Percentiles rank a stretch among this genome's conserved stretches.
phyloP scores from a whole-genome alignment of 1,284 basidiomycete species.

The Marasmius sp. region DNA sequence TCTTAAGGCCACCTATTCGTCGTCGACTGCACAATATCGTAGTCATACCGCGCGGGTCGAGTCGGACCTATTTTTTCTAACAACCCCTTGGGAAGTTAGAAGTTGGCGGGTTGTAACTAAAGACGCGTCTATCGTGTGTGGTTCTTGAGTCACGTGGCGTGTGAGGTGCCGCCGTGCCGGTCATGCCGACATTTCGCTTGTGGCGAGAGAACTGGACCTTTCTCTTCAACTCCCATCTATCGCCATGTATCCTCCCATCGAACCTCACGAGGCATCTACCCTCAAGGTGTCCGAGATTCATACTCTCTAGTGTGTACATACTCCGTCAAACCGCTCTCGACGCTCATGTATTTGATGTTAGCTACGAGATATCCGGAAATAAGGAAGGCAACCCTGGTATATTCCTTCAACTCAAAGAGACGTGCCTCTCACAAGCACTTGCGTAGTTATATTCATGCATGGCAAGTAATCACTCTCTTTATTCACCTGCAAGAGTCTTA shows the following conservation, averaged over 20 bases:
- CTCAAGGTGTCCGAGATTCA: constrained; percentile 79
- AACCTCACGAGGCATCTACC: constrained; percentile 64
- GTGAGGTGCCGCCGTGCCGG: no score
- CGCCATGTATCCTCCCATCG: constrained; percentile 56
- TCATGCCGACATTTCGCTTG: no score
- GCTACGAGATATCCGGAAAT: constrained; percentile 82
- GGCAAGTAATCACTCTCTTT: constrained; percentile 37
- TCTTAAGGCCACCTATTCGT: no score
- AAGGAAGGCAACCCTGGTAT: constrained; percentile 72
- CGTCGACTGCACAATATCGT: no score
- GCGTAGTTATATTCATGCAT: constrained; percentile 78
- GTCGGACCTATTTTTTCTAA: no score
- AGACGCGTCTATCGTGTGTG: no score
- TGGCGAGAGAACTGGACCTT: no score
- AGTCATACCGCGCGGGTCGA: no score
- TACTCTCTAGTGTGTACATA: constrained; percentile 67
- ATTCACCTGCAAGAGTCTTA: neutral
- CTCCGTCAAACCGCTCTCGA: neutral
- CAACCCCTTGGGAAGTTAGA: no score
- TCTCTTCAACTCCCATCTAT: neutral
- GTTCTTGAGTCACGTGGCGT: no score
- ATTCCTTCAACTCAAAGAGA: constrained; percentile 15
- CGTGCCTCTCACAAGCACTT: neutral
- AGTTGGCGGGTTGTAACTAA: no score
- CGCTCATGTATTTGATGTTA: constrained; percentile 25